These are phyloP conservation scores for Fusarium mangiferae DNA, from an alignment of 2,329 filamentous ascomycete genomes.

Conservation along the genomic window DNA sequence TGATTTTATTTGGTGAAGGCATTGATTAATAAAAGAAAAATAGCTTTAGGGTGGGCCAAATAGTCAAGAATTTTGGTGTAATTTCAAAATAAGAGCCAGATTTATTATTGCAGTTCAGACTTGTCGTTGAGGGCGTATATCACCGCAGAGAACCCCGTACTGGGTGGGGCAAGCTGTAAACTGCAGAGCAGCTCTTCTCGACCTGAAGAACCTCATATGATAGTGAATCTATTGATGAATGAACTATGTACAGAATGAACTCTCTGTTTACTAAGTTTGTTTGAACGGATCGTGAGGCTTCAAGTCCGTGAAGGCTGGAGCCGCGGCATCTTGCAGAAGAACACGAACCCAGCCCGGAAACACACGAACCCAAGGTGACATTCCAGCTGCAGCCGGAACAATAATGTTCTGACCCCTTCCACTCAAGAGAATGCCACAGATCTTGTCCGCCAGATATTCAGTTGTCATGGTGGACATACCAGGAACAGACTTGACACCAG, in stretches of 20 bases:
- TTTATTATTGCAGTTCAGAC: too few species aligned
- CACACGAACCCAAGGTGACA: neutral
- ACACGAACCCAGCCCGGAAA: neutral
- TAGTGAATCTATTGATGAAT: too few species aligned
- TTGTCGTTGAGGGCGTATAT: too few species aligned
- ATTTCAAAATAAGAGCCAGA: too few species aligned
- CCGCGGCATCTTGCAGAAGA: neutral
- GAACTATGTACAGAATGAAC: neutral
- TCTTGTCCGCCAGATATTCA: neutral
- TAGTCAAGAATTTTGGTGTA: too few species aligned
- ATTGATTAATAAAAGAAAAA: too few species aligned
- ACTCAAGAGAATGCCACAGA: neutral
- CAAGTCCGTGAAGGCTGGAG: neutral
- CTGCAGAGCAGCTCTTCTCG: too few species aligned
- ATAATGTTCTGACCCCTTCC: neutral
- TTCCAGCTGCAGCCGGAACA: neutral
- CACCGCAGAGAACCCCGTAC: too few species aligned
- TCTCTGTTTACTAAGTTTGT: rapidly evolving
- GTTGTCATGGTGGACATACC: neutral
- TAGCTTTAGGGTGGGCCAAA: too few species aligned
- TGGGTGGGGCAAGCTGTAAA: too few species aligned
- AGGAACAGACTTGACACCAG: neutral
- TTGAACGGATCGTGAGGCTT: neutral
- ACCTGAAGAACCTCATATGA: too few species aligned
- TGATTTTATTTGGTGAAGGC: too few species aligned